These are phyloP conservation scores for Aspergillus fischeri DNA, from an alignment of 2,329 filamentous ascomycete genomes.

Conservation along the genomic window DNA sequence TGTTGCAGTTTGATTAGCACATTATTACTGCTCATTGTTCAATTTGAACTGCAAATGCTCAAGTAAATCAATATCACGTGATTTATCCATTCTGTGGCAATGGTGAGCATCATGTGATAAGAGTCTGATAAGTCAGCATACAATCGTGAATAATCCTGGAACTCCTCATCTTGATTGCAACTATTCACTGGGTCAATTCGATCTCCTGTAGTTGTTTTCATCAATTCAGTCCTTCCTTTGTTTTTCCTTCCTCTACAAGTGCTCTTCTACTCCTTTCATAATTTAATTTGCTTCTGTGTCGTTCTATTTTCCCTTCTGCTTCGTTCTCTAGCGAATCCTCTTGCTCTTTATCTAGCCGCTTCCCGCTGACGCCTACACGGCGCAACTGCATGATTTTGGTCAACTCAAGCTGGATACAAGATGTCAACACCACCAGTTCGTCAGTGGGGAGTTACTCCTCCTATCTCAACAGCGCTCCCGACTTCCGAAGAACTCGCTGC, in stretches of 20 bases:
- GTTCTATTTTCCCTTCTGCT: background rate
- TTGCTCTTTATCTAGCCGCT: background rate
- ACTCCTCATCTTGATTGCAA: background rate
- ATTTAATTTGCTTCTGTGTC: constrained; percentile 1
- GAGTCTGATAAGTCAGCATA: background rate
- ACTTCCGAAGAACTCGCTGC: constrained; percentile 71
- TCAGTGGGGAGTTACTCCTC: constrained; percentile 73
- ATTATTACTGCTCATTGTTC: too few relatives aligned
- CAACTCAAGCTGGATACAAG: constrained; percentile 5
- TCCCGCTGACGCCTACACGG: background rate
- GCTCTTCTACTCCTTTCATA: constrained; percentile 3
- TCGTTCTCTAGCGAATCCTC: background rate
- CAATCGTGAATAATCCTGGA: background rate
- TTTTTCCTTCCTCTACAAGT: constrained; percentile 1
- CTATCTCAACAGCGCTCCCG: constrained; percentile 74
- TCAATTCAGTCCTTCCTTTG: constrained; percentile 4
- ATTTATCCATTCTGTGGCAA: background rate
- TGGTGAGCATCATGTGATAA: background rate
- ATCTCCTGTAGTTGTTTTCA: background rate
- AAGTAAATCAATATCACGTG: background rate
- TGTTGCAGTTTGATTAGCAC: background rate
- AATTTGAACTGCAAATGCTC: too few relatives aligned
- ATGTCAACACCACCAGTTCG: constrained; percentile 38
- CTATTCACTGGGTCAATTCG: background rate
- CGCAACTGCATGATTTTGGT: constrained; percentile 13